Conservation (phyloP, 176 grass and related monocot genomes). For the Chrysopogon serrulatus region DNA sequence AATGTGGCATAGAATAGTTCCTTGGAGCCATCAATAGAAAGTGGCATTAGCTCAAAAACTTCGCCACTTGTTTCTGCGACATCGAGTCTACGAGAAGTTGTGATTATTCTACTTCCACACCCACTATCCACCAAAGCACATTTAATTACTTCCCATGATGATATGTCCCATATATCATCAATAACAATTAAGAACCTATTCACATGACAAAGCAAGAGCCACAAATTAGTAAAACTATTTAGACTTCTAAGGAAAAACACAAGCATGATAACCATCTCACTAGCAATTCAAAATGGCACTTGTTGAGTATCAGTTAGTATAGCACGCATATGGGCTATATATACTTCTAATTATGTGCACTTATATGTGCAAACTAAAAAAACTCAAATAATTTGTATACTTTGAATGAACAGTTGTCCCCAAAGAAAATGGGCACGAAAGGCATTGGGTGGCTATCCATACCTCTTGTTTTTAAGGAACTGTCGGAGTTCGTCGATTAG, state of each 20-base stretch:
- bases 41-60: not conserved
- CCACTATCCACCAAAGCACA: not conserved
- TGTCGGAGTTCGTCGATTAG: too few species aligned
- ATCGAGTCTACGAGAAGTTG: not conserved
- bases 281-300: too few species aligned
- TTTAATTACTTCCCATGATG: not conserved
- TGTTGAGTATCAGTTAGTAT: too few species aligned
- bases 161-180: not conserved
- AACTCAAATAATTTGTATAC: too few species aligned
- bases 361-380: too few species aligned
- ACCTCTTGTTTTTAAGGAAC: too few species aligned
- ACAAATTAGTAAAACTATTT: not conserved
- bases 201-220: not conserved
- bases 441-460: too few species aligned
- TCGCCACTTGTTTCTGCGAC: not conserved
- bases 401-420: too few species aligned
- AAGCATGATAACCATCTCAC: not conserved
- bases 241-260: not conserved
- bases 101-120: not conserved
- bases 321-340: too few species aligned
- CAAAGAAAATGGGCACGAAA: too few species aligned
- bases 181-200: not conserved
- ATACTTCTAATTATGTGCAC: too few species aligned
- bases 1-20: not conserved
- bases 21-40: not conserved